Base-by-base conservation (phyloP, 2,329 filamentous ascomycete species). In the Cordyceps fumosorosea region DNA sequence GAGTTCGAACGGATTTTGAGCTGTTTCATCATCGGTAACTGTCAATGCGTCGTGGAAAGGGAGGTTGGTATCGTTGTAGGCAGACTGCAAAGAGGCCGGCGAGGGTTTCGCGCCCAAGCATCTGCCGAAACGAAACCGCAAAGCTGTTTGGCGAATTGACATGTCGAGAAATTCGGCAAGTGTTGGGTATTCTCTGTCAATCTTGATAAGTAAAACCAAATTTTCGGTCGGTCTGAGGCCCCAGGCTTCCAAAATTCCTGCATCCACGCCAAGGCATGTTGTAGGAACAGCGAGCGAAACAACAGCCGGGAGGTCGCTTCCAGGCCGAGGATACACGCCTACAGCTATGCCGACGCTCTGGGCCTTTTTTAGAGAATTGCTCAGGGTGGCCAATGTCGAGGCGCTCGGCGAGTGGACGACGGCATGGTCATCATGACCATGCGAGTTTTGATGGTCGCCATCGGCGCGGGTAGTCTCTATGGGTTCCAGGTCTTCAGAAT, bases 201-300 rank as follows among this genome's bases (percentile, higher is more conserved):
- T 89, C 42, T 82, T 82, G 50, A 95, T 81, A 24, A 96, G 77
- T 5, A 96, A 78, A 5, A 93, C 82, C 45, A 96, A 73, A 68
- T 93, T 93, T 40, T 92, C 87, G 0, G 79, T 74, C 0, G 79
- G 74, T 16, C 82, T 74, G 12, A 96, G 72, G 64, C 88, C 82
- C 92, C 92, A 96, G 1, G 91, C 89, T 68, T 88, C 81, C 73
- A 91, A 83, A 0, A 86, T 87, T 69, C 93, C 89, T 44, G 88
- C 81, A 0, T 90, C 88, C 14, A 96, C 83, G 0, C 83, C 86
- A 1, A 96, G 81, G 67, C 89, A 89, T 4, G 81, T 77, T 34
- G 90, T 83, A 4, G 85, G 85, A 34, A 89, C 82, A 0, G 91
- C 91, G 2, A 95, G 73, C 5, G 85, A 86, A 20, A 95, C 72